Evolutionary conservation across 306 rosid genomes (phyloP), one percentile per base, ranked within the genome.

Genomic region (Phaseolus lunatus): DNA sequence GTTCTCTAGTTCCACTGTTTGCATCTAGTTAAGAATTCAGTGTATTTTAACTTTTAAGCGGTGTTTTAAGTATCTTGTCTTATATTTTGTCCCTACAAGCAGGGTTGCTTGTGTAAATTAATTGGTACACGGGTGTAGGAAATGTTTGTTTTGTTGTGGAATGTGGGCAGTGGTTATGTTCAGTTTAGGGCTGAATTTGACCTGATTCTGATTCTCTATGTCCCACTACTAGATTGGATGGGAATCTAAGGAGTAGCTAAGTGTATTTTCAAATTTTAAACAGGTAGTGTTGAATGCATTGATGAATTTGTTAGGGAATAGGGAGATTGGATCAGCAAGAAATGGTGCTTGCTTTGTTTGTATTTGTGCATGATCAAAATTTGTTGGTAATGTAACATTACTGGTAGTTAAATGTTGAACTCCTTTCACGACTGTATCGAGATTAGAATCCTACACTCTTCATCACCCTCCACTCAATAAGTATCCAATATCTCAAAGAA

Each of bases 121-220:
- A 69, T 73, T 72, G 70, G 73, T 75, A 84, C 76, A 59, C 50
- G 79, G 80, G 72, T 67, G 49, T 57, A 79, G 70, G 83, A 80
- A 76, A 71, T 81, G 84, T 85, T 85, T 86, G 89, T 24, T 79
- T 83, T 82, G 85, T 72, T 82, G 83, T 62, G 79, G 84, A 24
- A 82, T 89, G 77, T 83, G 80, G 49, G 77, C 58, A 35, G 18
- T 7, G 67, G 78, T 66, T 76, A 15, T 75, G 89, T 91, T 91
- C 95, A 92, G 97, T 81, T 89, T 86, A 77, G 89, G 83, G 98
- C 98, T 95, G 97, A 91, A 92, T 81, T 62, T 81, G 72, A 78
- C 78, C 59, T 71, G 53, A 80, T 64, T 76, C 59, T 71, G 53
- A 80, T 64, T 76, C 57, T 84, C 75, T 78, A 69, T 57, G 53